phyloP scores from a whole-genome alignment of 352 stramenopile species.

The Globisporangium sylvaticum region DNA sequence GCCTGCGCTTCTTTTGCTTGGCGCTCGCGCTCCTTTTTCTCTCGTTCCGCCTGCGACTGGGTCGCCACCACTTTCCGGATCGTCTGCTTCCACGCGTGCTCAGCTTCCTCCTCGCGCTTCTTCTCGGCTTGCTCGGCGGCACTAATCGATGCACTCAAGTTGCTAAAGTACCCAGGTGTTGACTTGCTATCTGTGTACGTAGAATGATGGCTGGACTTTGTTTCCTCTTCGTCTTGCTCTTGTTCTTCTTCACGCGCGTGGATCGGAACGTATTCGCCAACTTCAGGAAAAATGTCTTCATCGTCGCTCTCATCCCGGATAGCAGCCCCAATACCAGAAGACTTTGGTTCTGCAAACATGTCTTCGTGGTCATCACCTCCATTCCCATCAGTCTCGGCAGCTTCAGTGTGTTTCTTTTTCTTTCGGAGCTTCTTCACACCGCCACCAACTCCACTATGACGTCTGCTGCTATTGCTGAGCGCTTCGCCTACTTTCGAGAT shows the following conservation, averaged over 20 bases:
- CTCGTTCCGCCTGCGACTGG: slow-evolving; percentile 37
- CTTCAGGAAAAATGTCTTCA: slow-evolving; percentile 75
- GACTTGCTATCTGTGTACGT: not conserved
- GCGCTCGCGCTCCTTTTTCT: slow-evolving; percentile 33
- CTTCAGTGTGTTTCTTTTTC: slow-evolving; percentile 19
- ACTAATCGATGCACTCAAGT: slow-evolving; percentile 65
- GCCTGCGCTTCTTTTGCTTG: slow-evolving; percentile 40
- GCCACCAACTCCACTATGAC: not conserved
- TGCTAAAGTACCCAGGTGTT: slow-evolving; percentile 49
- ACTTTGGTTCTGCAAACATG: not conserved
- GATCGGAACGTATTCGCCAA: slow-evolving; percentile 65
- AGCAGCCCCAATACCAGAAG: not conserved
- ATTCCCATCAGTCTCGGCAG: not conserved
- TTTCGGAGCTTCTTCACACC: slow-evolving; percentile 42
- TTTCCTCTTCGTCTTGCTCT: slow-evolving; percentile 4
- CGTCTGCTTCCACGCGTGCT: slow-evolving; percentile 54
- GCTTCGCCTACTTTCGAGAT: slow-evolving; percentile 38
- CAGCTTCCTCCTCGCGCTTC: slow-evolving; percentile 37
- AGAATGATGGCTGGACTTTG: not conserved
- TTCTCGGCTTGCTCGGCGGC: slow-evolving; percentile 41
- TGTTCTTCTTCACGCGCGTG: slow-evolving; percentile 35
- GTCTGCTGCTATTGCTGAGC: slow-evolving; percentile 20
- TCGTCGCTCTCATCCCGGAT: slow-evolving; percentile 33
- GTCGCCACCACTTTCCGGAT: slow-evolving; percentile 50
- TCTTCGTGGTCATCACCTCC: slow-evolving; percentile 1